Conservation (phyloP, 805 yeast species). For the Metschnikowia noctiluminum region DNA sequence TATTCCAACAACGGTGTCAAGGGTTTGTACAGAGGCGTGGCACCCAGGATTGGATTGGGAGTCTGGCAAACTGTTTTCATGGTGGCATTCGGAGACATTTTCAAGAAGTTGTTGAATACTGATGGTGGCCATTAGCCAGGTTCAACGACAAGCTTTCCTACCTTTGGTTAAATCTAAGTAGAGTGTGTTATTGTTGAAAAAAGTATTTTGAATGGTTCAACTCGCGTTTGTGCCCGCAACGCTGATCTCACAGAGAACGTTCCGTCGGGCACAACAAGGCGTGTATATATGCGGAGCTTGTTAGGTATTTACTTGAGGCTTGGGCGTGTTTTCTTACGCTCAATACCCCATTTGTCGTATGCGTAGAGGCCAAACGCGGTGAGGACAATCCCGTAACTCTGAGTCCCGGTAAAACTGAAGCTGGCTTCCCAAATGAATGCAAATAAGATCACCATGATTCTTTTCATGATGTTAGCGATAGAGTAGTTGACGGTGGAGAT, state of each 20-base stretch:
- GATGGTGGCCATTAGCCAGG: constrained; percentile 30
- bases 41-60: constrained; percentile 95
- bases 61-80: constrained; percentile 98
- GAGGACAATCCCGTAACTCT: constrained; percentile 33
- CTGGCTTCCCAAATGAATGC: constrained; percentile 58
- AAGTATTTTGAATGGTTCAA: too few relatives aligned
- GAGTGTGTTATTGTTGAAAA: too few relatives aligned
- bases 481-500: constrained; percentile 76
- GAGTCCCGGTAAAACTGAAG: constrained; percentile 35
- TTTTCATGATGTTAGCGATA: constrained; percentile 71
- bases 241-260: too few relatives aligned
- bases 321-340: constrained; percentile 4
- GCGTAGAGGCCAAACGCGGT: constrained; percentile 41
- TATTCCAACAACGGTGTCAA: constrained; percentile 77
- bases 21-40: constrained; percentile 93
- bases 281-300: background rate
- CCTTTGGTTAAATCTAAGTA: too few relatives aligned
- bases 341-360: constrained; percentile 40
- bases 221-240: too few relatives aligned
- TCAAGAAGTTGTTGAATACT: constrained; percentile 40
- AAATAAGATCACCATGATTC: constrained; percentile 66
- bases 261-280: too few relatives aligned
- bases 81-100: constrained; percentile 96
- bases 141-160: too few relatives aligned
- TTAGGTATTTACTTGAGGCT: background rate